Evolutionary conservation across 2,329 filamentous ascomycete species (phyloP).

Genomic region (Coccinonectria pachysandricola): DNA sequence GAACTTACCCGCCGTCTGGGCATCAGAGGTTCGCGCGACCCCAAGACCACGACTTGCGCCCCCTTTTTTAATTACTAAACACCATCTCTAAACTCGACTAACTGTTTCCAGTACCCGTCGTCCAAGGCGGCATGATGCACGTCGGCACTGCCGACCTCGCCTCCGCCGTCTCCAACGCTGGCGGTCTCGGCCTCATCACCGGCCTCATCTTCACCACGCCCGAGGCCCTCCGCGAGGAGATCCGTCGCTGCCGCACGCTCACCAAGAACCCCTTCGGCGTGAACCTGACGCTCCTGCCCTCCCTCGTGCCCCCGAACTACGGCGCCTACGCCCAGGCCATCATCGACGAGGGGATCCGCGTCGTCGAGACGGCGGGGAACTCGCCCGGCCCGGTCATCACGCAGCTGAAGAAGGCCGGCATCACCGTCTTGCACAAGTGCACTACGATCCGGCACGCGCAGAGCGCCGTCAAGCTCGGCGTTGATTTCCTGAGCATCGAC

Average conservation of each 20-base stretch:
- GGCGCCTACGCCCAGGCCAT: conserved; percentile 81
- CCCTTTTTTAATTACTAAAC: neutral
- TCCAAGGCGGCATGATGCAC: conserved; percentile 84
- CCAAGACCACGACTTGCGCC: conserved; percentile 1
- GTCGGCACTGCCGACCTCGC: conserved; percentile 73
- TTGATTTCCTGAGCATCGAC: conserved; percentile 94
- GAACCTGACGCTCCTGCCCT: conserved; percentile 87
- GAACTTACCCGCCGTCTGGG: conserved; percentile 47
- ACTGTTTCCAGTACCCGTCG: conserved; percentile 53
- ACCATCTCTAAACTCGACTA: conserved; percentile 1
- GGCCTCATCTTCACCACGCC: conserved; percentile 88
- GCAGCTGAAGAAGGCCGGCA: conserved; percentile 70
- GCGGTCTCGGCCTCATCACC: conserved; percentile 72
- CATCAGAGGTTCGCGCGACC: conserved; percentile 39
- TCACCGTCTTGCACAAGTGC: conserved; percentile 89
- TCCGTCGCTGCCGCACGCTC: conserved; percentile 72
- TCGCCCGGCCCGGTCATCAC: conserved; percentile 79
- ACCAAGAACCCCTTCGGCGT: conserved; percentile 78
- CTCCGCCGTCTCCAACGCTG: conserved; percentile 69
- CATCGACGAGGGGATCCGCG: conserved; percentile 82
- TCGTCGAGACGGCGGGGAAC: conserved; percentile 92
- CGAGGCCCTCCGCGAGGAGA: conserved; percentile 86
- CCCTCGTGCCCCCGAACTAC: conserved; percentile 86
- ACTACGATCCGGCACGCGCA: conserved; percentile 90
- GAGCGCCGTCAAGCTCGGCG: conserved; percentile 84